A percentile compares a stretch with the other conserved stretches of the same genome.
phyloP scores from a whole-genome alignment of 371 early-diverging fungal species.

The Mortierella sp. region DNA sequence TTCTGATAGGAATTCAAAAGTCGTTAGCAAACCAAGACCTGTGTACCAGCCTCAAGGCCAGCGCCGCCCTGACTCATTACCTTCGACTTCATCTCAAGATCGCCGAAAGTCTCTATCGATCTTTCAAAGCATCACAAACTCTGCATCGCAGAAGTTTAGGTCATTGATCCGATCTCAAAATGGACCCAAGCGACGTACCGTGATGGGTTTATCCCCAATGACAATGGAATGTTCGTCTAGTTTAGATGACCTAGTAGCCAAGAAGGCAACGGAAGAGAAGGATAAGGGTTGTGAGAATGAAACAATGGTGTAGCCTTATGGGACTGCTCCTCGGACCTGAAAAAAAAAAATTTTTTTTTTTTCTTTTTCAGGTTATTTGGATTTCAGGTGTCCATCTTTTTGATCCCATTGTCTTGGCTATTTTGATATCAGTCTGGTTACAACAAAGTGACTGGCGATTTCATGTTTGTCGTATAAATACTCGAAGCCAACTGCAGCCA shows the following conservation, averaged over 20 bases:
- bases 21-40: neutral
- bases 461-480: neutral
- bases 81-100: conserved; percentile 7
- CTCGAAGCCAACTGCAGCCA: neutral
- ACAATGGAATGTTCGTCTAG: neutral
- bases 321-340: neutral
- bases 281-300: neutral
- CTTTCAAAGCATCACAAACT: conserved; percentile 33
- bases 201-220: neutral
- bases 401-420: neutral
- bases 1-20: neutral
- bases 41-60: neutral
- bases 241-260: conserved; percentile 2
- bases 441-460: neutral
- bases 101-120: conserved; percentile 35
- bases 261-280: neutral
- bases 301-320: neutral
- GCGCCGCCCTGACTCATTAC: neutral
- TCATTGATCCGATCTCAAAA: conserved; percentile 35
- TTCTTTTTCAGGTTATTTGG: neutral
- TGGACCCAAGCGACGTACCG: conserved; percentile 15
- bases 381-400: too few species aligned
- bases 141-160: conserved; percentile 41
- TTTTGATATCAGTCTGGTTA: neutral
- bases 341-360: too few species aligned